Base-by-base conservation (phyloP, 192 early-diverging fungal genomes). In the Lobosporangium transversale region DNA sequence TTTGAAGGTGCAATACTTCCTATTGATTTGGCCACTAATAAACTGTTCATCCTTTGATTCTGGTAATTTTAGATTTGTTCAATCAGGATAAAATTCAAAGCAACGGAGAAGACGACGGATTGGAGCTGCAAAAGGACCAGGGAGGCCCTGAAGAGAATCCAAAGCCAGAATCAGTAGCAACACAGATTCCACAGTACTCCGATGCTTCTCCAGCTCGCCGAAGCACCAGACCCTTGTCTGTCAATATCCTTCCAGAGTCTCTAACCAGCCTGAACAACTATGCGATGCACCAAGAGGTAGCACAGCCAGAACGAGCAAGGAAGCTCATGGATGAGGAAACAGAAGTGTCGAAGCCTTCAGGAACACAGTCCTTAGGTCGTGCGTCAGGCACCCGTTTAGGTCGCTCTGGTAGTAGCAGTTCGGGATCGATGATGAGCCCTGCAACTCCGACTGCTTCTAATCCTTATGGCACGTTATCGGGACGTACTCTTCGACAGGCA, bases 201-300 rank as follows among this genome's bases (percentile, higher is more conserved):
- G 33, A 36, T 43, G 48, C 30, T 9, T 21, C 32, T 14, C 20
- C 26, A 4, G 12, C 32, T 43, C 63, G 47, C 4, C 58, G 40
- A 6, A 37, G 32, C 20, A 45, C 65, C 7, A 18, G 64, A 18
- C 63, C 58, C 3, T 42, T 48, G 18, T 73, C 69, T 20, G 55
- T 53, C 53, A 73, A 73, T 32, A 73, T 73, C 45, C 55, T 73
- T 15, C 73, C 73, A 26, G 73, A 76, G n/a, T 66, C 73, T 9
- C 48, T 76, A 0, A 76, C 73, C 7, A 52, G 58, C n/a, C 20
- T 76, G 12, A 76, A 67, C 35, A 76, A 76, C 40, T 58, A 66
- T 32, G 58, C 73, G 6, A 33, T 54, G 10, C 51, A 56, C 5
- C 62, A 66, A 14, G 68, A 70, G 11, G 11, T 36, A 0, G 30